These are phyloP conservation scores for Beauveria sp. DNA, from an alignment of 2,329 filamentous ascomycete genomes.

Conservation along the genomic window DNA sequence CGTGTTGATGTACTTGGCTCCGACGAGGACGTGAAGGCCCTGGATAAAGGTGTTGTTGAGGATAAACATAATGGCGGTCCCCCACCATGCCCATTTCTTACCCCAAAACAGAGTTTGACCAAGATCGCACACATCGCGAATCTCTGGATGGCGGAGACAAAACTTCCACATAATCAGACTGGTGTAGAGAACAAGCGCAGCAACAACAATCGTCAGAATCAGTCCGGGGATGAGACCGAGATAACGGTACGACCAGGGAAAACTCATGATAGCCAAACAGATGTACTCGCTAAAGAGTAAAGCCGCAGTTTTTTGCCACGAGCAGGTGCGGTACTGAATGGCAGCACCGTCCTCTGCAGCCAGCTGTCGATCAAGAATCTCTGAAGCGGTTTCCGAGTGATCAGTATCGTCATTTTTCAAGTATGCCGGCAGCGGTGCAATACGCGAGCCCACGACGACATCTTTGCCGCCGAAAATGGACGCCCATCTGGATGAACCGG, in stretches of 20 bases:
- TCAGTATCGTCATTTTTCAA: conserved; percentile 34
- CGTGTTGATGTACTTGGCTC: conserved; percentile 83
- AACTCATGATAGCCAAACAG: conserved; percentile 87
- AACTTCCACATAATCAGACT: conserved; percentile 63
- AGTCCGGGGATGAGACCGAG: conserved; percentile 78
- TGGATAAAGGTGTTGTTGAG: conserved; percentile 92
- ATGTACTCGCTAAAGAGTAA: conserved; percentile 94
- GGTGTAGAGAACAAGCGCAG: conserved; percentile 75
- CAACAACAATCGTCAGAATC: conserved; percentile 73
- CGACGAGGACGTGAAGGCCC: conserved; percentile 72
- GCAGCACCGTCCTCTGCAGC: conserved; percentile 67
- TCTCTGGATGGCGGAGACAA: conserved; percentile 81
- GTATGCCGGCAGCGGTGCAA: conserved; percentile 36
- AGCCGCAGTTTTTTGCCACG: conserved; percentile 90
- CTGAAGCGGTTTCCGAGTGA: conserved; percentile 37
- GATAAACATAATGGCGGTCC: conserved; percentile 77
- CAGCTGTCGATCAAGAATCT: conserved; percentile 57
- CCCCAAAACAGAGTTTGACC: conserved; percentile 93
- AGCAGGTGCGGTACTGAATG: conserved; percentile 89
- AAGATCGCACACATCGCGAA: conserved; percentile 88
- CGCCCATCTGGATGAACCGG: conserved; percentile 22
- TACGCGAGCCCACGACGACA: conserved; percentile 43
- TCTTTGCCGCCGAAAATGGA: conserved; percentile 30
- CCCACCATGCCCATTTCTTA: conserved; percentile 53
- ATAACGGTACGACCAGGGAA: conserved; percentile 85